Evolutionary conservation across 2,329 filamentous ascomycete species (phyloP).

Genomic region (Fusarium circinatum): DNA sequence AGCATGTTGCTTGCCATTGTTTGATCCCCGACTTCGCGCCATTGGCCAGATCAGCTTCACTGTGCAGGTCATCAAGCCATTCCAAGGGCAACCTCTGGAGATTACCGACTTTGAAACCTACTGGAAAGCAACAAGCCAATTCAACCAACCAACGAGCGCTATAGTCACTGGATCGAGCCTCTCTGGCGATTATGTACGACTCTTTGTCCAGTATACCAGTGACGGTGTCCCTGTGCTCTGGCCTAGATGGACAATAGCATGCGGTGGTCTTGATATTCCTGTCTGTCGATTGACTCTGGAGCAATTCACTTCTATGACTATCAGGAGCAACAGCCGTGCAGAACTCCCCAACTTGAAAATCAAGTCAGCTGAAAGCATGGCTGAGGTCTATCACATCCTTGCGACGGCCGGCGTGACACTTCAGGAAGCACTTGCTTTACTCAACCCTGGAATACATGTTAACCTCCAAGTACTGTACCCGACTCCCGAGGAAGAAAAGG

Average conservation of each 20-base stretch:
- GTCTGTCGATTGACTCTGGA: slow-evolving; percentile 80
- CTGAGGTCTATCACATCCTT: slow-evolving; percentile 76
- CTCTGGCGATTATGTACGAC: slow-evolving; percentile 91
- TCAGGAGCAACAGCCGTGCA: slow-evolving; percentile 53
- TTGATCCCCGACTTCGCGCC: slow-evolving; percentile 88
- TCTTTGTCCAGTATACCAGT: slow-evolving; percentile 91
- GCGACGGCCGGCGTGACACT: slow-evolving; percentile 83
- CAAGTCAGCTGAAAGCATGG: slow-evolving; percentile 64
- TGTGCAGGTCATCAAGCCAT: slow-evolving; percentile 96
- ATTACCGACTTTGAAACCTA: slow-evolving; percentile 99
- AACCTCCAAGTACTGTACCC: slow-evolving; percentile 95
- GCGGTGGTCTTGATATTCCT: slow-evolving; percentile 82
- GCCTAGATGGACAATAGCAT: slow-evolving; percentile 82
- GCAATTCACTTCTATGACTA: slow-evolving; percentile 71
- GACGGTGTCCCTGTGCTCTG: slow-evolving; percentile 89
- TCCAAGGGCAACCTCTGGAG: slow-evolving; percentile 89
- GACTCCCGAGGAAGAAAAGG: slow-evolving; percentile 75
- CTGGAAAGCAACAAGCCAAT: slow-evolving; percentile 97
- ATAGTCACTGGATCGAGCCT: slow-evolving; percentile 95
- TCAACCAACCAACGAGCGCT: slow-evolving; percentile 81
- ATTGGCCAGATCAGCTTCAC: slow-evolving; percentile 96
- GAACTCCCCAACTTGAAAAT: slow-evolving; percentile 56
- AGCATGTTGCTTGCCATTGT: slow-evolving; percentile 85
- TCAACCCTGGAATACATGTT: slow-evolving; percentile 84
- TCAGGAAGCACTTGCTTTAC: slow-evolving; percentile 76